These are phyloP conservation scores for Tricholoma hemisulphureum DNA, from an alignment of 768 basidiomycete species.

Conservation along the genomic window DNA sequence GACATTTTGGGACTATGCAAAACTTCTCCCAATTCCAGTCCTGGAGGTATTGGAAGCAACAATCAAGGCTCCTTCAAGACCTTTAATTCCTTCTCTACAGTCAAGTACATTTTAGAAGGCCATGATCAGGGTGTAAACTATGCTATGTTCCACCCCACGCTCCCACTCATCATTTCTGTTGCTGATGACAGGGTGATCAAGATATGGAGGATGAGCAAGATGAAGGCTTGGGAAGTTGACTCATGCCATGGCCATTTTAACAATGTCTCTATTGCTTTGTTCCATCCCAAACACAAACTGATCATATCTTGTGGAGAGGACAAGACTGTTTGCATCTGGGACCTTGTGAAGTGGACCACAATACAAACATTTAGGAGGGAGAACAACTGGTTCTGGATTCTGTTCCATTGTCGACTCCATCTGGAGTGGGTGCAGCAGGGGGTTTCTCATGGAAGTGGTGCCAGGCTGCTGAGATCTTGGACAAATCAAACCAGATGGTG, in stretches of 20 bases:
- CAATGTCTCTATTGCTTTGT: slow-evolving; percentile 91
- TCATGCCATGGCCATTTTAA: slow-evolving; percentile 98
- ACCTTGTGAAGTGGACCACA: slow-evolving; percentile 88
- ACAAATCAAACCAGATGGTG: no score
- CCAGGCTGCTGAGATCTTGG: no score
- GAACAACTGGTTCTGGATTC: slow-evolving; percentile 97
- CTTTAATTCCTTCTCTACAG: slow-evolving; percentile 90
- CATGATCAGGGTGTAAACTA: slow-evolving; percentile 97
- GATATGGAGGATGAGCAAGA: slow-evolving; percentile 99
- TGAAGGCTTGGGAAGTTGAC: slow-evolving; percentile 99
- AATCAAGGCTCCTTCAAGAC: slow-evolving; percentile 79
- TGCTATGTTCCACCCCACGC: slow-evolving; percentile 94
- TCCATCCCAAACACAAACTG: slow-evolving; percentile 97
- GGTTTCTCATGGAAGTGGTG: no score
- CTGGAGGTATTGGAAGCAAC: slow-evolving; percentile 33
- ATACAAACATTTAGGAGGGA: slow-evolving; percentile 98
- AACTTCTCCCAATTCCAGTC: slow-evolving; percentile 53
- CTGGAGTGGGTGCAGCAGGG: no score
- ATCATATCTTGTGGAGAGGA: slow-evolving; percentile 98
- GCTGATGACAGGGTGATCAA: slow-evolving; percentile 98
- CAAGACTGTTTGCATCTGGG: slow-evolving; percentile 99
- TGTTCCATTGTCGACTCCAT: no score
- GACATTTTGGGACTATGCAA: slow-evolving; percentile 97
- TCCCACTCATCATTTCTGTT: slow-evolving; percentile 94
- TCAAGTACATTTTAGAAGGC: slow-evolving; percentile 97